Evolutionary conservation across 331 rosid genomes (phyloP).

Genomic region (Rosa hybrid): DNA sequence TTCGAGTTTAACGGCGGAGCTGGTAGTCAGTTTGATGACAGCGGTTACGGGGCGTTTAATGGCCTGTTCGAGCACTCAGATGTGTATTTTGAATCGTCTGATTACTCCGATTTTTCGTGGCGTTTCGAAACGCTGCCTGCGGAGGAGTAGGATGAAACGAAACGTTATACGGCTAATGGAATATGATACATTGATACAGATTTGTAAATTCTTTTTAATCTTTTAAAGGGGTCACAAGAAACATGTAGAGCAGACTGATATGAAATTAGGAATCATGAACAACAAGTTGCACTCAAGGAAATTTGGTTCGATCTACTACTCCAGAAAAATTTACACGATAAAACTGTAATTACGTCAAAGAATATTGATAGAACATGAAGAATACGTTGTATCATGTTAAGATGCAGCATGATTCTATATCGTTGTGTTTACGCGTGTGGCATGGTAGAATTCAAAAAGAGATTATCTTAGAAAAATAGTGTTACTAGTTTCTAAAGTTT

Average conservation of each 20-base stretch:
- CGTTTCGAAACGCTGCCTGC: slow-evolving; percentile 69
- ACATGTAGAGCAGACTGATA: slow-evolving; percentile 1
- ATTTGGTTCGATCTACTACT: not conserved
- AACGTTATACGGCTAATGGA: not conserved
- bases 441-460: not conserved
- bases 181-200: slow-evolving; percentile 3
- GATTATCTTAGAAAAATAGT: no score
- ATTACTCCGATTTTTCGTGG: slow-evolving; percentile 53
- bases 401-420: no score
- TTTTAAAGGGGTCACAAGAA: not conserved
- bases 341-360: not conserved
- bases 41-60: slow-evolving; percentile 50
- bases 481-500: no score
- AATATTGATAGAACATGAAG: not conserved
- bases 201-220: slow-evolving; percentile 31
- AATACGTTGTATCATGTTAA: no score
- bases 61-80: slow-evolving; percentile 73
- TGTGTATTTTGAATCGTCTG: slow-evolving; percentile 58
- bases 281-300: not conserved
- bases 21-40: slow-evolving; percentile 5
- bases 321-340: not conserved
- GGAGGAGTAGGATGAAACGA: slow-evolving; percentile 34
- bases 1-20: slow-evolving; percentile 43
- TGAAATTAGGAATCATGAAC: not conserved
- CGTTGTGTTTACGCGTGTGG: not conserved